Evolutionary conservation across 1,284 basidiomycete species (phyloP).

Genomic region (Anthracocystis setariae): DNA sequence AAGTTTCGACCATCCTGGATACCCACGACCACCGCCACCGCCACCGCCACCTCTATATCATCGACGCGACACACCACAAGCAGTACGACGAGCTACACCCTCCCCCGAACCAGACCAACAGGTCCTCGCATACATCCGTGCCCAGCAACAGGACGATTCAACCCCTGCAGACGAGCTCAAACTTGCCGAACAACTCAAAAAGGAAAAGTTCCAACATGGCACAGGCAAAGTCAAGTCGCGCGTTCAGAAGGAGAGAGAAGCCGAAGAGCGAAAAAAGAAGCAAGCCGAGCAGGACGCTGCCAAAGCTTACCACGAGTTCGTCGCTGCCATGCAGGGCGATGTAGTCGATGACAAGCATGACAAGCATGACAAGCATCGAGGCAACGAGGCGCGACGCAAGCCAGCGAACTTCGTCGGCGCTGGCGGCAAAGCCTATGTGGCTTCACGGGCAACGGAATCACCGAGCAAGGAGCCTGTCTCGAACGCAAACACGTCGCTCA

Average conservation of each 20-base stretch:
- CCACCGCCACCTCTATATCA: neutral
- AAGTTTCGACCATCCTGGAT: neutral
- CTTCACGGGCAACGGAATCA: constrained; percentile 2
- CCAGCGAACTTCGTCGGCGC: constrained; percentile 43
- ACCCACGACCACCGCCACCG: neutral
- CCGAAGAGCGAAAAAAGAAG: constrained; percentile 50
- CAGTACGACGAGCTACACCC: neutral
- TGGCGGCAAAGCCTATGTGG: constrained; percentile 46
- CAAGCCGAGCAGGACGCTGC: constrained; percentile 53
- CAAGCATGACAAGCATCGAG: neutral
- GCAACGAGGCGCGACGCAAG: constrained; percentile 1
- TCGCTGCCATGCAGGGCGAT: constrained; percentile 51
- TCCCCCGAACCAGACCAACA: constrained; percentile 41
- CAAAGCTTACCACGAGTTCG: constrained; percentile 56
- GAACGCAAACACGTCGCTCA: constrained; percentile 1
- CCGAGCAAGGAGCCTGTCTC: neutral
- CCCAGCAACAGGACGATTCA: constrained; percentile 14
- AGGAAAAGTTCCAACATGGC: constrained; percentile 43
- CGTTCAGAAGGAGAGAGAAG: constrained; percentile 55
- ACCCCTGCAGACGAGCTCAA: constrained; percentile 8
- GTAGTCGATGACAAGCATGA: constrained; percentile 9
- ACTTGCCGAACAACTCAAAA: constrained; percentile 36
- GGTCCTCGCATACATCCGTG: constrained; percentile 39
- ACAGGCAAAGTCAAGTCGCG: constrained; percentile 47
- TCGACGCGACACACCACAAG: neutral